phyloP scores from a whole-genome alignment of 148 eudicot genomes.

The Nepenthes mirabilis region DNA sequence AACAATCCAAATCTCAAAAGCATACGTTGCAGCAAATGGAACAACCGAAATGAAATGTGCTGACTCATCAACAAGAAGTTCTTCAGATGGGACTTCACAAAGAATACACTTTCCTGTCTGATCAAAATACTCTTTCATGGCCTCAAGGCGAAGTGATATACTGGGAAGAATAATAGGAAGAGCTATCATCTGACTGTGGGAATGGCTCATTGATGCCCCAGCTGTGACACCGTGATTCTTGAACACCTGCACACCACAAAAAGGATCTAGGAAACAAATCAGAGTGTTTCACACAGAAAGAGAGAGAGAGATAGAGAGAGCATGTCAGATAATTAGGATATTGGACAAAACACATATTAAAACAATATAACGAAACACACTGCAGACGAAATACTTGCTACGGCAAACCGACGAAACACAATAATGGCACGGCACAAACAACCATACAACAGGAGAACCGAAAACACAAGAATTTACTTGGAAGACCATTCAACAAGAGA shows the following conservation, averaged over 20 bases:
- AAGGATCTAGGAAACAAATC: neutral
- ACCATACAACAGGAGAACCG: too few species aligned
- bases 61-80: conserved; percentile 50
- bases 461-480: too few species aligned
- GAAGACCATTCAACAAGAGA: too few species aligned
- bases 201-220: conserved; percentile 98
- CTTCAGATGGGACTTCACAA: conserved; percentile 45
- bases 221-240: conserved; percentile 96
- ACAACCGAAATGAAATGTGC: conserved; percentile 57
- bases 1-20: conserved; percentile 94
- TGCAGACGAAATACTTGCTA: too few species aligned
- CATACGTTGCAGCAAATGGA: conserved; percentile 79
- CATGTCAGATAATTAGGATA: too few species aligned
- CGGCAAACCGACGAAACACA: too few species aligned
- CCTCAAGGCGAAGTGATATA: conserved; percentile 46
- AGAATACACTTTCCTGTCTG: conserved; percentile 71
- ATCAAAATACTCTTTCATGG: conserved; percentile 62
- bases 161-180: conserved; percentile 73
- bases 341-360: too few species aligned
- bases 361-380: too few species aligned
- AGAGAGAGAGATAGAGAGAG: conserved; percentile 1
- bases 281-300: neutral
- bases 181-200: conserved; percentile 88
- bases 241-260: conserved; percentile 46
- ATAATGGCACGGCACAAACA: too few species aligned